Conservation (phyloP, 2,329 filamentous ascomycete species). For the Penicillium sp. region DNA sequence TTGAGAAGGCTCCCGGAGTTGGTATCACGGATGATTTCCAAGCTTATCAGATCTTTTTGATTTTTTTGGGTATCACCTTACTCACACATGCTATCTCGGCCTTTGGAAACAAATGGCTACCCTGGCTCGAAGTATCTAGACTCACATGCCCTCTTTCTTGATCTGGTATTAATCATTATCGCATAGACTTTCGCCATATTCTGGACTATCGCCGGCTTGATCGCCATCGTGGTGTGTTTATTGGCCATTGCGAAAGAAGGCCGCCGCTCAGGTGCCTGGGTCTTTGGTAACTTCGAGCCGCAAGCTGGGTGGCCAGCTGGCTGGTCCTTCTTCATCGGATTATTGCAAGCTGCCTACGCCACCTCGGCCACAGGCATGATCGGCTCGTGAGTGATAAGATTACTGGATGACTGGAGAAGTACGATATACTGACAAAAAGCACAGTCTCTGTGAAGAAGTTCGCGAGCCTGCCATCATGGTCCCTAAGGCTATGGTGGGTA, state of each 20-base stretch:
- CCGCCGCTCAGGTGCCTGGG: constrained; percentile 56
- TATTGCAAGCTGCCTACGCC: constrained; percentile 61
- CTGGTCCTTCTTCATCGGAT: constrained; percentile 65
- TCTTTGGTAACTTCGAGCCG: constrained; percentile 52
- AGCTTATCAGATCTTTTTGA: constrained; percentile 61
- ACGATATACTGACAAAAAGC: constrained; percentile 5
- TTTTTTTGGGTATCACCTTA: constrained; percentile 64
- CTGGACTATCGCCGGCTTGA: constrained; percentile 59
- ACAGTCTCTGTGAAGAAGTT: constrained; percentile 61
- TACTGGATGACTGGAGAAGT: neutral
- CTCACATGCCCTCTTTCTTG: constrained; percentile 2
- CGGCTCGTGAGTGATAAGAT: constrained; percentile 55
- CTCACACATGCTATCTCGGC: constrained; percentile 49
- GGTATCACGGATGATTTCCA: constrained; percentile 38
- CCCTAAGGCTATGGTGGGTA: constrained; percentile 63
- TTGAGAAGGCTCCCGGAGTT: constrained; percentile 44
- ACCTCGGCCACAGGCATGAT: constrained; percentile 71
- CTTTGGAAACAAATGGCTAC: constrained; percentile 49
- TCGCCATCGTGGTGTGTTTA: constrained; percentile 63
- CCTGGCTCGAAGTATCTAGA: constrained; percentile 59
- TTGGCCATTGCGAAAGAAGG: constrained; percentile 63
- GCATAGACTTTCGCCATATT: constrained; percentile 67
- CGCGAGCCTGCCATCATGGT: constrained; percentile 59
- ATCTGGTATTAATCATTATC: constrained; percentile 26
- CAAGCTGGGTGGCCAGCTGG: constrained; percentile 64